These are phyloP conservation scores for Aplosporella prunicola DNA, from an alignment of 2,329 filamentous ascomycete species.

Conservation along the genomic window DNA sequence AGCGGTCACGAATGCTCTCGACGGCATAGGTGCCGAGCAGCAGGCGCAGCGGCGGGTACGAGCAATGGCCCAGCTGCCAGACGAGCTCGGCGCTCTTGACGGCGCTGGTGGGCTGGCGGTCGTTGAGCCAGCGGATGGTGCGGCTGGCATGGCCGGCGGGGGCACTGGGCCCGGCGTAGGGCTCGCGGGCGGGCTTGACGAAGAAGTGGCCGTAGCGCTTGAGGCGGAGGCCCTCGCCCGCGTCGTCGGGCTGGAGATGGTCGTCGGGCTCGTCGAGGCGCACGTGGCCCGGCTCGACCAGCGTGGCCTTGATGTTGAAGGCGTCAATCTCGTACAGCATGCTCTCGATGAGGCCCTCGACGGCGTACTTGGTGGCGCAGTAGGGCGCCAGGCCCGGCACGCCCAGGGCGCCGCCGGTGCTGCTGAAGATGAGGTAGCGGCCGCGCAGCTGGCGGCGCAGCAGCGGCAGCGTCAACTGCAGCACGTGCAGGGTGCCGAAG, in stretches of 20 bases:
- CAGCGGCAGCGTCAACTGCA: constrained; percentile 79
- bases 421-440: constrained; percentile 89
- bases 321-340: constrained; percentile 92
- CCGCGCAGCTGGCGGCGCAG: constrained; percentile 66
- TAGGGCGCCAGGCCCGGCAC: constrained; percentile 89
- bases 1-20: constrained; percentile 83
- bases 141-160: constrained; percentile 82
- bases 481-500: constrained; percentile 88
- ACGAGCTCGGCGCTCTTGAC: constrained; percentile 88
- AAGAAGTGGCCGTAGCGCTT: constrained; percentile 88
- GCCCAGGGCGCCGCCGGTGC: constrained; percentile 82
- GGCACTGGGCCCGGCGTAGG: constrained; percentile 67
- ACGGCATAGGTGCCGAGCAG: constrained; percentile 91
- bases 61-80: constrained; percentile 89
- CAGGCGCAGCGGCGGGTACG: constrained; percentile 79
- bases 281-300: constrained; percentile 86
- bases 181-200: constrained; percentile 70
- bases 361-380: constrained; percentile 94
- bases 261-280: constrained; percentile 69
- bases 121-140: constrained; percentile 90
- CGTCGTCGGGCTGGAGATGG: constrained; percentile 26
- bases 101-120: constrained; percentile 84
- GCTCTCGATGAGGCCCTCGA: constrained; percentile 89
- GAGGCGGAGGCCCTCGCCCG: constrained; percentile 31
- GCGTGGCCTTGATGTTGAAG: constrained; percentile 87